phyloP scores from a whole-genome alignment of 2,329 filamentous ascomycete species.

The Emmonsia crescens region DNA sequence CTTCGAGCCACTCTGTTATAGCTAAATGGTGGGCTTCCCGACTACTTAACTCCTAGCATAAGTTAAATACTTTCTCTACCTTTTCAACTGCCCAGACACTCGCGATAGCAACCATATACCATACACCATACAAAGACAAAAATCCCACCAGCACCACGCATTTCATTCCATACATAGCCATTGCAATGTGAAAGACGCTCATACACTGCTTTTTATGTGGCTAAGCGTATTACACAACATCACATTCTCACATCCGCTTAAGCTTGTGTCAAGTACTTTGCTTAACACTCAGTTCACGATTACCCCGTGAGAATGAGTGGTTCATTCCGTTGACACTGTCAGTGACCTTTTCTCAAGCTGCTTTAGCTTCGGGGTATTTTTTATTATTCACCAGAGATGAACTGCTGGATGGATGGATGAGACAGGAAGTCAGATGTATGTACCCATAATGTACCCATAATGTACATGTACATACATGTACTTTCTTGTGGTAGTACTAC shows the following conservation, averaged over 20 bases:
- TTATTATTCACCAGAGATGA: neutral
- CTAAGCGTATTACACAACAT: neutral
- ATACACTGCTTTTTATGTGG: neutral
- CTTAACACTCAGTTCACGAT: neutral
- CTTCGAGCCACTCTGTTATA: neutral
- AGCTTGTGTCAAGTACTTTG: neutral
- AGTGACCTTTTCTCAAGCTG: neutral
- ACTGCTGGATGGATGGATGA: neutral
- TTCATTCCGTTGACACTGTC: neutral
- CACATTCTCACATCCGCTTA: neutral
- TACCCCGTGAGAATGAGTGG: neutral
- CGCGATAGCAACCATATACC: too few species aligned
- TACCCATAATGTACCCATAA: neutral
- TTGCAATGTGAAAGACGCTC: neutral
- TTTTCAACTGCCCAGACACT: too few species aligned
- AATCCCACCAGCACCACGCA: neutral
- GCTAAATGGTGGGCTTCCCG: neutral
- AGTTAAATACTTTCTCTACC: too few species aligned
- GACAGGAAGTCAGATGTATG: neutral
- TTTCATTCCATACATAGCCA: neutral
- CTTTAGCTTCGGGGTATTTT: neutral
- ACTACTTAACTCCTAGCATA: neutral
- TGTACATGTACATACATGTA: too few species aligned
- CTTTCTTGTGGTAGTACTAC: neutral
- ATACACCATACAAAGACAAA: too few species aligned